Percentiles rank a stretch among this genome's conserved stretches.
Conservation (phyloP, 129 eudicot genomes). For the Glebionis coronaria region DNA sequence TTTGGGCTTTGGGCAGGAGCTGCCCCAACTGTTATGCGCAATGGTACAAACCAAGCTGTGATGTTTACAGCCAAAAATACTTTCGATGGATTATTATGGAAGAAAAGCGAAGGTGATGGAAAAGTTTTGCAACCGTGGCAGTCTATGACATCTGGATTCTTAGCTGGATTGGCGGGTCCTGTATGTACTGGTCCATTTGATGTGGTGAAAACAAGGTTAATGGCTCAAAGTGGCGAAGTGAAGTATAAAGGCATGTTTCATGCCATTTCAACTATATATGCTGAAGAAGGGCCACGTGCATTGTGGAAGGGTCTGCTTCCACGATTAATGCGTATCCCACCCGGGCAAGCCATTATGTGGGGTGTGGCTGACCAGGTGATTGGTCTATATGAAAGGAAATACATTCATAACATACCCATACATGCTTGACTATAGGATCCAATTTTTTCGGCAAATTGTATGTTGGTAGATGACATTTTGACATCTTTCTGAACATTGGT, state of each 20-base stretch:
- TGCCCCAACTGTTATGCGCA: constrained; percentile 91
- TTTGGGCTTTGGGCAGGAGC: constrained; percentile 96
- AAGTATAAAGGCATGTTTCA: constrained; percentile 91
- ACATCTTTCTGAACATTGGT: too few species aligned
- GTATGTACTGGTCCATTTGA: constrained; percentile 95
- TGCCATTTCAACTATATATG: constrained; percentile 65
- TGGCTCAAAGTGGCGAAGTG: constrained; percentile 82
- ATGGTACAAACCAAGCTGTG: constrained; percentile 93
- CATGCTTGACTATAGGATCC: constrained; percentile 5
- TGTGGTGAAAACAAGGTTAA: constrained; percentile 90
- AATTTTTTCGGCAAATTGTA: too few species aligned
- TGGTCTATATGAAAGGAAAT: constrained; percentile 75
- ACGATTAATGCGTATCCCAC: constrained; percentile 90
- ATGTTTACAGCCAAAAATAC: constrained; percentile 93
- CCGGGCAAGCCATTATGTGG: constrained; percentile 99
- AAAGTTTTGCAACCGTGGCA: constrained; percentile 81
- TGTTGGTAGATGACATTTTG: too few species aligned
- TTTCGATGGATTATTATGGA: constrained; percentile 68
- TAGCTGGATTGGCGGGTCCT: constrained; percentile 88
- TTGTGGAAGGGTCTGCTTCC: constrained; percentile 93
- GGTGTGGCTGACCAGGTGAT: constrained; percentile 91
- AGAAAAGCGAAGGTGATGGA: constrained; percentile 83
- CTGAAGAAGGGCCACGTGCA: constrained; percentile 75
- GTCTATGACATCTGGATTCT: constrained; percentile 88
- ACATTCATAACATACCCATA: constrained; percentile 34